Conservation (phyloP, 805 yeast genomes). For the Pichia californica region DNA sequence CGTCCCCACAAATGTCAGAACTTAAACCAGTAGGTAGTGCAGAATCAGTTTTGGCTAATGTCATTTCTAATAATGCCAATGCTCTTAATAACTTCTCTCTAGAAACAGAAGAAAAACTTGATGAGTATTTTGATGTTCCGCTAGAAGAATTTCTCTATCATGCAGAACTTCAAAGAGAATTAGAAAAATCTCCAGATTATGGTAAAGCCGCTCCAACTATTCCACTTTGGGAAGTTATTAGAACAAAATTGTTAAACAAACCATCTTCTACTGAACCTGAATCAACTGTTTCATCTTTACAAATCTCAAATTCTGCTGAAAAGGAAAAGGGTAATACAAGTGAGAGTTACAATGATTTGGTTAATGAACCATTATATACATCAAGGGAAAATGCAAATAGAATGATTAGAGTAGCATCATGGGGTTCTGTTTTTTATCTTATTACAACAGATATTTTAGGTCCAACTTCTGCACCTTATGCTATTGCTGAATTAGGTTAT, state of each 20-base stretch:
- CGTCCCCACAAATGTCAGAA: conserved; percentile 26
- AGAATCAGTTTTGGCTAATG: conserved; percentile 1
- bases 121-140: conserved; percentile 7
- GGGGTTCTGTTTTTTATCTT: conserved; percentile 35
- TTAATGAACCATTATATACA: conserved; percentile 3
- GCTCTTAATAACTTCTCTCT: conserved; percentile 1
- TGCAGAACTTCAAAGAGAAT: conserved; percentile 8
- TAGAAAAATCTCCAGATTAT: conserved; percentile 7
- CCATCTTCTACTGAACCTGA: too few species aligned
- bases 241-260: conserved; percentile 4
- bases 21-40: conserved; percentile 3
- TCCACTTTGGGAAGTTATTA: conserved; percentile 7
- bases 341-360: background rate
- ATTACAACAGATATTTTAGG: conserved; percentile 45
- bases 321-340: background rate
- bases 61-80: conserved; percentile 30
- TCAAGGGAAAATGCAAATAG: conserved; percentile 9
- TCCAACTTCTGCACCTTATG: conserved; percentile 41
- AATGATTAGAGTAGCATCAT: conserved; percentile 8
- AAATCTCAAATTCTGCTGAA: background rate
- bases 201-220: conserved; percentile 7
- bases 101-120: background rate
- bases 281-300: too few species aligned
- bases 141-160: conserved; percentile 7
- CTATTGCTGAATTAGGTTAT: conserved; percentile 37